phyloP scores from a whole-genome alignment of 1,139 yeast species.

The Eremothecium coryli region DNA sequence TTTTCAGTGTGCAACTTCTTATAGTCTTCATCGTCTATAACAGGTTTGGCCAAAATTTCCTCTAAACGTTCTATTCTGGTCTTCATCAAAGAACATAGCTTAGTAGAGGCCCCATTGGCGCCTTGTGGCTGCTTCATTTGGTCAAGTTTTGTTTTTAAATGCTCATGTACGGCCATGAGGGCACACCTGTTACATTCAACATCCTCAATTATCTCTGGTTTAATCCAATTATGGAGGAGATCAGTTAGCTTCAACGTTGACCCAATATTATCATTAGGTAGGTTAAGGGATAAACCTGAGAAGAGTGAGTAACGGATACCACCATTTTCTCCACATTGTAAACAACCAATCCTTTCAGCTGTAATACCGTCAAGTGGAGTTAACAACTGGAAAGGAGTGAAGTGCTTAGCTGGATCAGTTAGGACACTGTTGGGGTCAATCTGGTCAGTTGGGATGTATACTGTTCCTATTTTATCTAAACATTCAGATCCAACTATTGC shows the following conservation, averaged over 20 bases:
- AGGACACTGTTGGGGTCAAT: constrained; percentile 50
- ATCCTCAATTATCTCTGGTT: constrained; percentile 79
- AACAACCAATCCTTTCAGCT: constrained; percentile 82
- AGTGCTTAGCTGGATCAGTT: constrained; percentile 33
- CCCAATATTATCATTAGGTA: constrained; percentile 40
- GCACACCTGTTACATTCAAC: constrained; percentile 93
- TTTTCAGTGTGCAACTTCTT: constrained; percentile 64
- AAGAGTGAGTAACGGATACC: constrained; percentile 78
- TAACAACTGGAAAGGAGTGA: constrained; percentile 45
- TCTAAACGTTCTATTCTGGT: constrained; percentile 49
- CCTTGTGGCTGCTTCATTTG: constrained; percentile 27
- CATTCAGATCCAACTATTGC: constrained; percentile 40
- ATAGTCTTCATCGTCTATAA: constrained; percentile 72
- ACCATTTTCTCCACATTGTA: constrained; percentile 85
- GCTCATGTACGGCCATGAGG: constrained; percentile 48
- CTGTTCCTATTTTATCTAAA: constrained; percentile 50
- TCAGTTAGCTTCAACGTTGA: constrained; percentile 43
- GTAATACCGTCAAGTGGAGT: constrained; percentile 88
- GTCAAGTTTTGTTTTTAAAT: constrained; percentile 38
- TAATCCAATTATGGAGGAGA: constrained; percentile 61
- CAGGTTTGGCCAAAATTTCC: constrained; percentile 49
- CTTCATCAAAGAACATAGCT: constrained; percentile 39
- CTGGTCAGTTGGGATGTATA: constrained; percentile 62
- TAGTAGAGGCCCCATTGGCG: constrained; percentile 25
- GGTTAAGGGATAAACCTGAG: constrained; percentile 70